These are phyloP conservation scores for Eucalyptus urophylla DNA, from an alignment of 345 rosid genomes.

Conservation along the genomic window DNA sequence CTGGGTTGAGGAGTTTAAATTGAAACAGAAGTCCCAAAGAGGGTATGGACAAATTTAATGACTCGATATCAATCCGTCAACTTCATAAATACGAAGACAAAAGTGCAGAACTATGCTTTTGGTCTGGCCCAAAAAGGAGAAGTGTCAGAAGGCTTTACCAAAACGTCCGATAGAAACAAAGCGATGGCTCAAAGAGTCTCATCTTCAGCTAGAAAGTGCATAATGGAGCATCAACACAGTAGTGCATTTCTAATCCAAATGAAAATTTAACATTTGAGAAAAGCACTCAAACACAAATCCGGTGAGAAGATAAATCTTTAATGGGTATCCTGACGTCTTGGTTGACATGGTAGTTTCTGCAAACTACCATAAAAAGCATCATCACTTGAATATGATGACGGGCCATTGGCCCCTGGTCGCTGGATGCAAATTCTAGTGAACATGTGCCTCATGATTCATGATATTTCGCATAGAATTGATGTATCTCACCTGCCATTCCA, in stretches of 20 bases:
- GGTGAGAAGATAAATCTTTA: not conserved
- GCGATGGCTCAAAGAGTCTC: not conserved
- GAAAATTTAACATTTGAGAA: not conserved
- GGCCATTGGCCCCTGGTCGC: not conserved
- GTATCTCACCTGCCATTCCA: not conserved
- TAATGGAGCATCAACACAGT: not conserved
- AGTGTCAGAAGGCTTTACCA: not conserved
- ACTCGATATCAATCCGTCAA: not conserved
- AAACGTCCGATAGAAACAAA: not conserved
- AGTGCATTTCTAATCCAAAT: not conserved
- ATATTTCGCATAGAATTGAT: not conserved
- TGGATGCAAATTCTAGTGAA: not conserved
- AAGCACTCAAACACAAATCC: not conserved
- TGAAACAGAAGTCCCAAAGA: not conserved
- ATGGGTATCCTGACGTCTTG: not conserved
- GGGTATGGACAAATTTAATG: not conserved
- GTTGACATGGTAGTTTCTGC: not conserved
- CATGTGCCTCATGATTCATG: not conserved
- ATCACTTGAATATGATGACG: not conserved
- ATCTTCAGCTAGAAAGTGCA: not conserved
- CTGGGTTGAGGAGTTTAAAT: too few relatives aligned
- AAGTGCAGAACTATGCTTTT: not conserved
- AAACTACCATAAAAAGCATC: not conserved
- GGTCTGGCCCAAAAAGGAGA: not conserved
- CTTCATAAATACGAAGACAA: not conserved